Base-by-base conservation (phyloP, 768 basidiomycete genomes). In the Suillus brevipes region DNA sequence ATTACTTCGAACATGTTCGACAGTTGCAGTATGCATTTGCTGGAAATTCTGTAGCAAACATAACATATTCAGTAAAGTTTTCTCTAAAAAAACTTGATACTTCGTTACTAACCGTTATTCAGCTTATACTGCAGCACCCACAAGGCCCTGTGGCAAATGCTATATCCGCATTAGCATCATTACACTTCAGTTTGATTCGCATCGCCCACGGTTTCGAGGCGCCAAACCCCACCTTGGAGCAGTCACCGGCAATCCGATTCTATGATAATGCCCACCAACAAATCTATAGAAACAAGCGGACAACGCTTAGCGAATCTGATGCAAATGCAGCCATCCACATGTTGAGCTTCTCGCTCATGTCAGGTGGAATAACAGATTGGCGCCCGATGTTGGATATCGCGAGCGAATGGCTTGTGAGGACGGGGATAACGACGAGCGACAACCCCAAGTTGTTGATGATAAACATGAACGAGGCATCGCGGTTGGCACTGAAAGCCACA, bases 321-420 rank as follows among this genome's bases (percentile, higher is more conserved):
- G 93, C 90, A 12, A 82, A 89, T 67, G 92, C 93, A 5, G 91
- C 93, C 6, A 72, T 92, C 50, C 91, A 92, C 74, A 84, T 95
- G 66, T 82, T 92, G 65, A 86, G 83, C 70, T 92, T 88, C 75
- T 89, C 89, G 52, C 81, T 90, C 65, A 78, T 93, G 72, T 87
- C 86, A 2, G 89, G 89, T 61, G 87, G 90, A 42, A 77, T 80
- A 60, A 84, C 82, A 20, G 85, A 89, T 69, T 95, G 93, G 93
- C 84, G 84, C 65, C 78, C 81, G 7, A 85, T 89, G 67, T 86
- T 94, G 70, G 80, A 83, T 45, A 82, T 92, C 25, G 87, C 91
- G 55, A 84, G 84, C 69, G 90, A 93, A 65, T 94, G 93, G 93
- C 79, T 94, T 55, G 80, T 78, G 55, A 85, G 89, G 72, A 89